phyloP scores from a whole-genome alignment of 352 stramenopile species.

The Globisporangium nunn region DNA sequence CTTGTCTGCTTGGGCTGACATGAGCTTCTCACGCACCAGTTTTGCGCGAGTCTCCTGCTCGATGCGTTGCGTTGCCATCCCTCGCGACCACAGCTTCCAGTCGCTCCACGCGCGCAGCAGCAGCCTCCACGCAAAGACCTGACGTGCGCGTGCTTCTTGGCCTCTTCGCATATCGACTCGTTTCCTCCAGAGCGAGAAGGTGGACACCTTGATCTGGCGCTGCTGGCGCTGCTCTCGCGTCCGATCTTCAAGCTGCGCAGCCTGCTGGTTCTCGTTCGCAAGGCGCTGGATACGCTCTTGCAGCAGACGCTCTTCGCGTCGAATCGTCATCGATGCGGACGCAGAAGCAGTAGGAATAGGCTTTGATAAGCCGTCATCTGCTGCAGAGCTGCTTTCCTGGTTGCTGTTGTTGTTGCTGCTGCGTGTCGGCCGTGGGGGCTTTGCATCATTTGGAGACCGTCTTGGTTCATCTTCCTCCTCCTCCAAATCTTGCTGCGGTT shows the following conservation, averaged over 20 bases:
- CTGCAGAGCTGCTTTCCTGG: conserved; percentile 9
- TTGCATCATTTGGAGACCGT: neutral
- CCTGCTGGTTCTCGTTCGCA: conserved; percentile 12
- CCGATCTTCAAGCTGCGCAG: neutral
- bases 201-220: neutral
- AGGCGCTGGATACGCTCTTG: conserved; percentile 30
- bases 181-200: conserved; percentile 3
- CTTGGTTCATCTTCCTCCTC: neutral
- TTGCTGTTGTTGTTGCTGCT: conserved; percentile 25
- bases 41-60: conserved; percentile 7
- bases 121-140: conserved; percentile 17
- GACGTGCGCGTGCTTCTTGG: neutral
- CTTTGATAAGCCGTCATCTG: neutral
- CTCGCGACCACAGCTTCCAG: conserved; percentile 10
- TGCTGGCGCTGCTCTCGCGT: neutral
- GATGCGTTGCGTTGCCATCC: conserved; percentile 4
- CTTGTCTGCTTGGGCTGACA: conserved; percentile 12
- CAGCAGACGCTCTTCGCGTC: conserved; percentile 20
- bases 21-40: conserved; percentile 18
- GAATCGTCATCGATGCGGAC: neutral
- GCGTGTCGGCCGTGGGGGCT: neutral
- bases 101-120: conserved; percentile 16
- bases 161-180: neutral
- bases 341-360: neutral
- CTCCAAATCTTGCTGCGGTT: conserved; percentile 5